Base-by-base conservation (phyloP, 371 early-diverging fungal species). In the Dichotomocladium elegans region DNA sequence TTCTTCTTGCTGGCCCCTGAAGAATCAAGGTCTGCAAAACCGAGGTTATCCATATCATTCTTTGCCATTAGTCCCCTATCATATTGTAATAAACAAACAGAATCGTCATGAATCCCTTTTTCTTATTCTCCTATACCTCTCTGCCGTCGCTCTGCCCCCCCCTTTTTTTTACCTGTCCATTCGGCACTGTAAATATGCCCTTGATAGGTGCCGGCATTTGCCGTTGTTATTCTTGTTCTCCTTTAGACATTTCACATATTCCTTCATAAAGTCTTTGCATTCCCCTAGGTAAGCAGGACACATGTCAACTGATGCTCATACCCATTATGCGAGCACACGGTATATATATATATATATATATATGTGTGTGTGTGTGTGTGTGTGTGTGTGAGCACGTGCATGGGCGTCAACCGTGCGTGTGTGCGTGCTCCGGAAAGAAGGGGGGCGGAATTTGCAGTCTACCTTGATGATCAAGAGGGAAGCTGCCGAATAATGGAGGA, bases 391-490 rank as follows among this genome's bases (percentile, higher is more conserved):
- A n/a, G n/a, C n/a, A n/a, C n/a, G n/a, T n/a, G n/a, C n/a, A n/a
- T n/a, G n/a, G n/a, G n/a, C n/a, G n/a, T n/a, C n/a, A n/a, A n/a
- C n/a, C n/a, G n/a, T n/a, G n/a, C n/a, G n/a, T n/a, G n/a, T n/a
- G n/a, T n/a, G n/a, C n/a, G n/a, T n/a, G n/a, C n/a, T n/a, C n/a
- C n/a, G n/a, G 5, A 17, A 19, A 4, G 28, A 44, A 2, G 25
- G 29, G 41, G 31, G 17, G 15, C 26, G n/a, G n/a, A n/a, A n/a
- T n/a, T n/a, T n/a, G n/a, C n/a, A 8, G 9, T 15, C 12, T 76
- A 82, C 83, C 84, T 42, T 83, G 79, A 51, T 87, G 87, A 63
- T 92, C 92, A 40, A 92, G 66, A 27, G 92, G 90, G 55, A 92
- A 92, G 51, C 86, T 83, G 14, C 92, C 92, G 43, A 82, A 73